These are phyloP conservation scores for Coniochaeta sp. DNA, from an alignment of 2,329 filamentous ascomycete species.

Conservation along the genomic window DNA sequence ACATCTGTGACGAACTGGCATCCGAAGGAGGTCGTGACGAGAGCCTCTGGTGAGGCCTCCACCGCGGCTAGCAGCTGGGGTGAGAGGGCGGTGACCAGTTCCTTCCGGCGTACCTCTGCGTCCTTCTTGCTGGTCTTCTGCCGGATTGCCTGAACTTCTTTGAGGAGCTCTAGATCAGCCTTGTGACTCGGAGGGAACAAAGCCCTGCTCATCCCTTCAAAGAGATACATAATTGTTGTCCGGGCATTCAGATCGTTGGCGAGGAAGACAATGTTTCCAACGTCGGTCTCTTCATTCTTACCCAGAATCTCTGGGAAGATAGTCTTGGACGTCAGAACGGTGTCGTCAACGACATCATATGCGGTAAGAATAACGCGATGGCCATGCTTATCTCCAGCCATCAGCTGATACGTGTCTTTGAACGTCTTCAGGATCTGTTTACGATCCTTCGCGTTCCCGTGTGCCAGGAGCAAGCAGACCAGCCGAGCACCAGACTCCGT, in stretches of 20 bases:
- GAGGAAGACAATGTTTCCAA: constrained; percentile 56
- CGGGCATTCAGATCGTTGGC: constrained; percentile 60
- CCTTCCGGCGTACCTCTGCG: constrained; percentile 62
- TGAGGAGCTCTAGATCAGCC: constrained; percentile 61
- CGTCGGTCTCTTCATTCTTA: constrained; percentile 54
- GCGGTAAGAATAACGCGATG: constrained; percentile 78
- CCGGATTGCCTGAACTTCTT: constrained; percentile 72
- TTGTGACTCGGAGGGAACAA: constrained; percentile 55
- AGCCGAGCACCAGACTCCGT: constrained; percentile 81
- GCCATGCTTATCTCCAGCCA: constrained; percentile 73
- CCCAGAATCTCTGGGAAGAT: constrained; percentile 83
- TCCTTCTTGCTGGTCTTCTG: constrained; percentile 91
- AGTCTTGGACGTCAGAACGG: constrained; percentile 75
- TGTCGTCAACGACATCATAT: constrained; percentile 91
- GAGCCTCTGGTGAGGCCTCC: constrained; percentile 54
- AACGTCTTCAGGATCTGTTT: constrained; percentile 79
- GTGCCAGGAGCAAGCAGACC: constrained; percentile 72
- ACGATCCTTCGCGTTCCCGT: constrained; percentile 86
- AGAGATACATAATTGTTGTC: constrained; percentile 70
- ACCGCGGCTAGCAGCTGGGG: constrained; percentile 70
- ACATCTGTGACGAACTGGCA: constrained; percentile 82
- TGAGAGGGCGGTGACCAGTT: constrained; percentile 68
- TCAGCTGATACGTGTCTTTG: constrained; percentile 80
- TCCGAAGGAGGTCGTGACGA: constrained; percentile 72
- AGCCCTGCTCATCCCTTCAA: constrained; percentile 58